These are phyloP conservation scores for Pisolithus tinctorius DNA, from an alignment of 768 basidiomycete species.

Conservation along the genomic window DNA sequence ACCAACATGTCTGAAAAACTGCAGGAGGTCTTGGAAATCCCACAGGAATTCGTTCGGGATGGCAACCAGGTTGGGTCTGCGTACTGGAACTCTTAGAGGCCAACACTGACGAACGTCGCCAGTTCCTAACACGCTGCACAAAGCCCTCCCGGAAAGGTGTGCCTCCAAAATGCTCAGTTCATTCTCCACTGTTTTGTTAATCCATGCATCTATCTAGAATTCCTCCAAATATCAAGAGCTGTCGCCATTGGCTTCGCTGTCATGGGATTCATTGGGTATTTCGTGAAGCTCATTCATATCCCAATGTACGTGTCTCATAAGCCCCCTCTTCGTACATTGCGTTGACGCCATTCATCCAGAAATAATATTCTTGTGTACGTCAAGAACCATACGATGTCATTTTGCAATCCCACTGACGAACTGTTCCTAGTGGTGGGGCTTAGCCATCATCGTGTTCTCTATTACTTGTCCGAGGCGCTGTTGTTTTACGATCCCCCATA, in stretches of 20 bases:
- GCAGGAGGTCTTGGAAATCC: conserved; percentile 84
- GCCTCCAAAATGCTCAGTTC: conserved; percentile 9
- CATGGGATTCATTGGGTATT: conserved; percentile 99
- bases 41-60: conserved; percentile 87
- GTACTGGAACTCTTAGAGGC: not conserved
- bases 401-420: conserved; percentile 13
- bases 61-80: conserved; percentile 68
- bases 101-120: conserved; percentile 7
- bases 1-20: conserved; percentile 82
- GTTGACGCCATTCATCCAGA: conserved; percentile 36
- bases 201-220: conserved; percentile 50
- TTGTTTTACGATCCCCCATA: conserved; percentile 16
- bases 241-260: conserved; percentile 97
- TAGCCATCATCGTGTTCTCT: conserved; percentile 7
- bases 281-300: conserved; percentile 97
- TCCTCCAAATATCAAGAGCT: conserved; percentile 89
- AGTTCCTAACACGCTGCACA: conserved; percentile 97
- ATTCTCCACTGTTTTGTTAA: conserved; percentile 1
- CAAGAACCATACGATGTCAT: conserved; percentile 6
- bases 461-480: conserved; percentile 7
- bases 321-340: not conserved
- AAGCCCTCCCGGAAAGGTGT: conserved; percentile 94
- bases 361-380: conserved; percentile 98
- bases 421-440: conserved; percentile 61
- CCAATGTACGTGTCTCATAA: conserved; percentile 69